Base-by-base conservation (phyloP, 78 protist species). In the Dictyostelium intermedium region DNA sequence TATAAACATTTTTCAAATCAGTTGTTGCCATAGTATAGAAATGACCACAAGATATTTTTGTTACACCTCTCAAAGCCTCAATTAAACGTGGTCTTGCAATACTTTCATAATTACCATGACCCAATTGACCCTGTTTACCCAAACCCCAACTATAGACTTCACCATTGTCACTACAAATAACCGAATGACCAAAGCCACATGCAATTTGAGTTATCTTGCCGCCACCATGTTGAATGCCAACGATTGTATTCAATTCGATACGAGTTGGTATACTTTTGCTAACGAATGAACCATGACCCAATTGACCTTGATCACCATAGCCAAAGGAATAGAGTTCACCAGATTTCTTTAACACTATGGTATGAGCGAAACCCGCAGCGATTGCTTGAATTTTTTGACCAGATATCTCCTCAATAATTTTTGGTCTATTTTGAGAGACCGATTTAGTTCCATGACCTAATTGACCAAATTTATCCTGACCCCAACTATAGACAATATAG, bases 141-240 rank as follows among this genome's bases (percentile, higher is more conserved):
- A 30, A 20, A 39, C 96, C 96, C 92, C 92, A 93, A 41, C 82
- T 78, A 73, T 85, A 93, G 30, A 85, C 91, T 5, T 93, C 96
- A 61, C 96, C 96, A 43, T 74, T 50, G 20, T 84, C 92, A 41
- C 50, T 56, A 82, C 96, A 85, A 77, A 85, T 39, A 0, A 85
- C 81, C 0, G 93, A 85, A 50, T 93, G 96, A 11, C 63, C 73
- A 83, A 78, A 83, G 5, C 96, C 96, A 41, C 86, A 73, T 13
- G 84, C 85, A 41, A 93, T 76, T 7, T 45, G 70, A 20, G 85
- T 83, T 4, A 83, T 82, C 50, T 74, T 72, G 3, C 53, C 45
- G 5, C 87, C 95, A 27, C 66, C 83, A 72, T 72, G 79, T 27
- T 84, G 95, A 16, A 20, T 25, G 35, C 84, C 80, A 11, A 82